These are phyloP conservation scores for Cichorium intybus DNA, from an alignment of 140 eudicot species.

Conservation along the genomic window DNA sequence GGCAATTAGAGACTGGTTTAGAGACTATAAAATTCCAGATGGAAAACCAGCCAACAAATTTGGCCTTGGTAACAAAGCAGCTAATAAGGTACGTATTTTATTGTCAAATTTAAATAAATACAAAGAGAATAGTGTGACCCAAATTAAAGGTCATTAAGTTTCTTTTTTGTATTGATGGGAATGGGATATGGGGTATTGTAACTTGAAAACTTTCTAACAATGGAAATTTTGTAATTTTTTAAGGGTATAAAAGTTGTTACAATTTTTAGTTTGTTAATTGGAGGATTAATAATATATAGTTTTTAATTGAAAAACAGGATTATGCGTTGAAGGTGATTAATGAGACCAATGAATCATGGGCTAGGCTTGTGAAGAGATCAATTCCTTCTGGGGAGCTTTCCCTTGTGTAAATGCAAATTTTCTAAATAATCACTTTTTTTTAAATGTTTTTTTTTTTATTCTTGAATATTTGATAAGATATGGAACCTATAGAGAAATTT, in stretches of 20 bases:
- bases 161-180: neutral
- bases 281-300: neutral
- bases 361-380: constrained; percentile 70
- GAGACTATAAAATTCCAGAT: constrained; percentile 98
- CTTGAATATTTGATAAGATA: neutral
- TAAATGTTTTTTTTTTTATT: neutral
- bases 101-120: neutral
- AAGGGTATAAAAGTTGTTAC: neutral
- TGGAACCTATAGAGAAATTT: neutral
- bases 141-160: no score
- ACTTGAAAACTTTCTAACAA: neutral
- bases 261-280: neutral
- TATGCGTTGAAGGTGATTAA: constrained; percentile 66
- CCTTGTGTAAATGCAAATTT: constrained; percentile 24
- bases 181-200: neutral
- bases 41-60: constrained; percentile 97
- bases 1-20: constrained; percentile 98
- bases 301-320: constrained; percentile 33
- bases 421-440: neutral
- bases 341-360: constrained; percentile 76
- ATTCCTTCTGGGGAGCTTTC: constrained; percentile 72
- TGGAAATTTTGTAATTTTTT: neutral
- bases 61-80: constrained; percentile 87
- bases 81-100: constrained; percentile 55
- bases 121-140: neutral